Percentiles rank a stretch among this genome's conserved stretches.
phyloP scores from a whole-genome alignment of 164 flowering plant species.

The Saururus chinensis region DNA sequence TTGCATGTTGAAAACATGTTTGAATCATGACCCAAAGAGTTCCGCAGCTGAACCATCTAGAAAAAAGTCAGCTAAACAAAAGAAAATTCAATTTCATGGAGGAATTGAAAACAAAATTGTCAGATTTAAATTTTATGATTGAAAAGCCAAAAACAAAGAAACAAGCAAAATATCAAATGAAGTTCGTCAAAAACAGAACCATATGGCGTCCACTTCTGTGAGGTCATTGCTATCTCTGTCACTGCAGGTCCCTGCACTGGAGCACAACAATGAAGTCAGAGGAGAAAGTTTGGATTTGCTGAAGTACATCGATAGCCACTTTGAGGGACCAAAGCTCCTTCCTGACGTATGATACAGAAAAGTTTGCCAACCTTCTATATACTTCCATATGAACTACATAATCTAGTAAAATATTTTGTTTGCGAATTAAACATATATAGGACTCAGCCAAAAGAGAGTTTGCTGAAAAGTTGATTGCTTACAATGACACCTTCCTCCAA shows the following conservation, averaged over 20 bases:
- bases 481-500: slow-evolving; percentile 35
- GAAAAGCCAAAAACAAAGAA: too few relatives aligned
- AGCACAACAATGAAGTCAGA: slow-evolving; percentile 59
- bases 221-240: neutral
- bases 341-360: slow-evolving; percentile 53
- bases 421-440: slow-evolving; percentile 15
- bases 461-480: slow-evolving; percentile 64
- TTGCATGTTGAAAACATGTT: too few relatives aligned
- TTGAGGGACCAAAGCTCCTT: slow-evolving; percentile 63
- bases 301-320: slow-evolving; percentile 57
- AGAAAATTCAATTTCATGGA: too few relatives aligned
- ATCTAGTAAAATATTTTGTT: too few relatives aligned
- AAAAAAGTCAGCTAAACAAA: too few relatives aligned
- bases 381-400: neutral
- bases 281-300: slow-evolving; percentile 80
- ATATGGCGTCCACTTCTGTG: too few relatives aligned
- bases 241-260: slow-evolving; percentile 73
- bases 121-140: too few relatives aligned
- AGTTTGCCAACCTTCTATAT: neutral
- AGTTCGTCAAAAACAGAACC: too few relatives aligned
- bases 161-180: too few relatives aligned
- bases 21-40: too few relatives aligned
- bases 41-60: too few relatives aligned
- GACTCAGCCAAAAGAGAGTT: slow-evolving; percentile 62
- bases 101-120: too few relatives aligned